A percentile compares a stretch with the other conserved stretches of the same genome.
phyloP scores from a whole-genome alignment of 192 early-diverging fungal species.

The Pilobolus umbonatus region DNA sequence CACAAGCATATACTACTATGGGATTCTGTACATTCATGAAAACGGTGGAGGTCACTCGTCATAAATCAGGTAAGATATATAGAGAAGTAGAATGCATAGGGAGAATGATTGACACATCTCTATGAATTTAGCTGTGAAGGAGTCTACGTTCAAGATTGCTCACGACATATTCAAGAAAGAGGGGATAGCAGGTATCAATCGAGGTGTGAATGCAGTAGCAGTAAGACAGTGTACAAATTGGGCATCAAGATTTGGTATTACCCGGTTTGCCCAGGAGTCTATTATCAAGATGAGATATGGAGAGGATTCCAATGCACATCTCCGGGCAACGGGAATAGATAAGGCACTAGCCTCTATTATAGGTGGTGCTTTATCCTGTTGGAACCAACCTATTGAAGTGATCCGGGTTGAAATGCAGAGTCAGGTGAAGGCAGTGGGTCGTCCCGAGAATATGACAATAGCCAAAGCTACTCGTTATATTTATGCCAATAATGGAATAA shows the following conservation, averaged over 20 bases:
- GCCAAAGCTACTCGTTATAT: conserved; percentile 80
- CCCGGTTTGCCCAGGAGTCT: conserved; percentile 65
- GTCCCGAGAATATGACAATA: conserved; percentile 92
- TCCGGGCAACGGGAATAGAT: conserved; percentile 49
- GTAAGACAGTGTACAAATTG: conserved; percentile 96
- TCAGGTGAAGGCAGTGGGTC: conserved; percentile 79
- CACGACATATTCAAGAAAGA: conserved; percentile 85
- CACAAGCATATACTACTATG: conserved; percentile 98
- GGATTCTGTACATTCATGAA: conserved; percentile 99
- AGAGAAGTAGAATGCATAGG: not conserved
- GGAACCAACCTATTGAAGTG: conserved; percentile 99
- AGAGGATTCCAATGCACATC: conserved; percentile 31
- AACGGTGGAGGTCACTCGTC: conserved; percentile 94
- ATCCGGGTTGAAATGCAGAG: conserved; percentile 99
- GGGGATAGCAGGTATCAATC: conserved; percentile 95
- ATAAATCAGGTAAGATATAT: conserved; percentile 61
- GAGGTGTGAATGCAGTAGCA: conserved; percentile 96
- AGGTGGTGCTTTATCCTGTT: conserved; percentile 89
- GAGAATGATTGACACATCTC: not conserved
- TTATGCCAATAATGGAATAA: conserved; percentile 82
- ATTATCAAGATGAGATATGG: conserved; percentile 56
- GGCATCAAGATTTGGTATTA: conserved; percentile 89
- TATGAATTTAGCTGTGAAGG: conserved; percentile 34
- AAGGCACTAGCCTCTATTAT: conserved; percentile 72
- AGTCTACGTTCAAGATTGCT: conserved; percentile 81